Evolutionary conservation across 352 stramenopile genomes (phyloP).

Genomic region (Phytophthora colocasiae): DNA sequence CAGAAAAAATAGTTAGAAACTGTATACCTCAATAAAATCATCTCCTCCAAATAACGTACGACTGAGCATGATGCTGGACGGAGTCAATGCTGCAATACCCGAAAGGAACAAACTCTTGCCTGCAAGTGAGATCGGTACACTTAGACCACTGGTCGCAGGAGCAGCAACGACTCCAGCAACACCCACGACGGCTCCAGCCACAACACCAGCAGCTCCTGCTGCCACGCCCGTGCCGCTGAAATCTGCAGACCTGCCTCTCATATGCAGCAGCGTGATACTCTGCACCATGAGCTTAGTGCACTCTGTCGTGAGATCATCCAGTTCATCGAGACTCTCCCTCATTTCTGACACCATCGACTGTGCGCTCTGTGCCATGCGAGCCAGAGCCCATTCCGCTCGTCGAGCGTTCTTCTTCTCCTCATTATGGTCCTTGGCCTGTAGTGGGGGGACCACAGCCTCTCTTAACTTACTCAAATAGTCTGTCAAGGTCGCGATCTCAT

Average conservation of each 20-base stretch:
- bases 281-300: constrained; percentile 89
- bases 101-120: constrained; percentile 89
- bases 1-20: constrained; percentile 9
- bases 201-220: constrained; percentile 76
- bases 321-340: constrained; percentile 74
- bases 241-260: constrained; percentile 78
- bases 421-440: constrained; percentile 67
- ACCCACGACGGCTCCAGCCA: constrained; percentile 83
- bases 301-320: constrained; percentile 83
- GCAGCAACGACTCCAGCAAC: constrained; percentile 78
- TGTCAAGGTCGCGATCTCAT: constrained; percentile 76
- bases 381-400: constrained; percentile 79
- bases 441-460: constrained; percentile 59
- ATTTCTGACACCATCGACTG: constrained; percentile 77
- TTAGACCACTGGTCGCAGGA: constrained; percentile 82
- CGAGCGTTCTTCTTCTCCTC: constrained; percentile 75
- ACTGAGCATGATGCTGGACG: constrained; percentile 87
- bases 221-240: constrained; percentile 89
- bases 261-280: constrained; percentile 86
- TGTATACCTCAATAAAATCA: not conserved
- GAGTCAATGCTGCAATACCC: constrained; percentile 76
- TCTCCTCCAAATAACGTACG: constrained; percentile 51
- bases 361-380: constrained; percentile 74
- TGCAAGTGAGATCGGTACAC: constrained; percentile 80
- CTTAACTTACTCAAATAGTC: constrained; percentile 85